Evolutionary conservation across 495 filamentous ascomycete genomes (phyloP).

Genomic region (Choiromyces venosus): DNA sequence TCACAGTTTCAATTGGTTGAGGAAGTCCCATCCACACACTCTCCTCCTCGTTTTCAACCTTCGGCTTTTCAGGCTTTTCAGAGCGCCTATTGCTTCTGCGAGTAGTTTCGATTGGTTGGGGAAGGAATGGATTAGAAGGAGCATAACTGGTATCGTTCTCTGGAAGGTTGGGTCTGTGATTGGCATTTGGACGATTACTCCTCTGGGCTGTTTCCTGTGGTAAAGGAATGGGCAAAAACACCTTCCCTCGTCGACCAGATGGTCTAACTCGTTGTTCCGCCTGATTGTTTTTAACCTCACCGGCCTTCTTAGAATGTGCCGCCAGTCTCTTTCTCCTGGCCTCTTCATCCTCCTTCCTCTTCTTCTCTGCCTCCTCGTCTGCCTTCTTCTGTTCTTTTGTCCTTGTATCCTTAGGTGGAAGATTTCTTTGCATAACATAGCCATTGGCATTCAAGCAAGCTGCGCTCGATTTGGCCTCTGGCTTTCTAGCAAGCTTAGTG

Average conservation of each 20-base stretch:
- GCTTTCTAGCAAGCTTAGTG: slow-evolving; percentile 40
- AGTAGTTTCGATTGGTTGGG: slow-evolving; percentile 39
- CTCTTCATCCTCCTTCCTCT: slow-evolving; percentile 35
- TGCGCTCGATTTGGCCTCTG: slow-evolving; percentile 37
- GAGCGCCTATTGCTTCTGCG: slow-evolving; percentile 36
- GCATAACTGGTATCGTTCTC: slow-evolving; percentile 31
- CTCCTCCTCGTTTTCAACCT: slow-evolving; percentile 34
- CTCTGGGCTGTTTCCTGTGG: slow-evolving; percentile 35
- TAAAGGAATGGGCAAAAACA: slow-evolving; percentile 38
- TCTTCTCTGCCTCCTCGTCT: slow-evolving; percentile 34
- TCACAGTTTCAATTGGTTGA: slow-evolving; percentile 38
- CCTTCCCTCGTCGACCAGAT: slow-evolving; percentile 36
- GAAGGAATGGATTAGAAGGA: slow-evolving; percentile 35
- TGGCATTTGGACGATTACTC: slow-evolving; percentile 37
- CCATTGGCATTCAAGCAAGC: slow-evolving; percentile 31
- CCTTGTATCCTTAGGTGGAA: background rate
- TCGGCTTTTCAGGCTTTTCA: slow-evolving; percentile 11
- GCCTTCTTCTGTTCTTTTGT: slow-evolving; percentile 24
- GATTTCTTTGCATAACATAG: background rate
- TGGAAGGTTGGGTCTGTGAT: slow-evolving; percentile 37
- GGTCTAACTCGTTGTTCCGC: slow-evolving; percentile 8
- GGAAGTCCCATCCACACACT: slow-evolving; percentile 37
- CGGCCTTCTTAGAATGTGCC: slow-evolving; percentile 13
- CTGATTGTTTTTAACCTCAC: background rate
- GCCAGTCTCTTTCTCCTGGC: slow-evolving; percentile 35